Base-by-base conservation (phyloP, 371 early-diverging fungal genomes). In the Conidiobolus incongruus region DNA sequence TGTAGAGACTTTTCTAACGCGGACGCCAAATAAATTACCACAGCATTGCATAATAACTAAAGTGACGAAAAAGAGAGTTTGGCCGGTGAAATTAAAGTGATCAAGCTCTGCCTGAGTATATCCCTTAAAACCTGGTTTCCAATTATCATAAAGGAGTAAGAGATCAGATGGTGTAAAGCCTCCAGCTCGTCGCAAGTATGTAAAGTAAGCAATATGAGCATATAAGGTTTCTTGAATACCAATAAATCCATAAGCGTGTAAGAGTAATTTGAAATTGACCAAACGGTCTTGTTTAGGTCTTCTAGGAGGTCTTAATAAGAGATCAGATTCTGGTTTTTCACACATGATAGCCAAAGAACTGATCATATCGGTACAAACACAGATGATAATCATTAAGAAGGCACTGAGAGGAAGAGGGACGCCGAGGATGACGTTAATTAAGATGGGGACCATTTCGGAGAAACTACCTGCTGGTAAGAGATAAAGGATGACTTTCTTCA, bases 401-500 rank as follows among this genome's bases (percentile, higher is more conserved):
- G 71, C 61, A 11, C 70, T 68, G 24, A 79, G 54, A 0, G 76
- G 62, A 34, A 70, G 58, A 39, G 69, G 78, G 34, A 68, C 56
- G 7, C 77, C 77, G 35, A 85, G 55, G 39, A 72, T 72, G 19
- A 72, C 62, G 44, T 75, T 78, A 22, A 68, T 54, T 35, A 84
- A 39, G 4, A 79, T 73, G 16, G 81, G 72, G 63, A 66, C 56
- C 23, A 77, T 57, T 46, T 81, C 79, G 26, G 70, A 65, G 61
- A 69, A 72, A 17, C 70, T 72, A 21, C 75, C 77, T 41, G 73
- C 69, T 1, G 80, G 77, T 28, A 86, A 50, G 30, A 82, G 47
- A 51, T 86, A 85, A 4, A 75, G 51, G 50, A 80, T 70, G 28
- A 76, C 73, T 52, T 85, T 84, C 48, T 81, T 69, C 45, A 83